Percentiles rank a stretch among this genome's conserved stretches.
phyloP scores from a whole-genome alignment of 805 yeast genomes.

The Priceomyces carsonii region DNA sequence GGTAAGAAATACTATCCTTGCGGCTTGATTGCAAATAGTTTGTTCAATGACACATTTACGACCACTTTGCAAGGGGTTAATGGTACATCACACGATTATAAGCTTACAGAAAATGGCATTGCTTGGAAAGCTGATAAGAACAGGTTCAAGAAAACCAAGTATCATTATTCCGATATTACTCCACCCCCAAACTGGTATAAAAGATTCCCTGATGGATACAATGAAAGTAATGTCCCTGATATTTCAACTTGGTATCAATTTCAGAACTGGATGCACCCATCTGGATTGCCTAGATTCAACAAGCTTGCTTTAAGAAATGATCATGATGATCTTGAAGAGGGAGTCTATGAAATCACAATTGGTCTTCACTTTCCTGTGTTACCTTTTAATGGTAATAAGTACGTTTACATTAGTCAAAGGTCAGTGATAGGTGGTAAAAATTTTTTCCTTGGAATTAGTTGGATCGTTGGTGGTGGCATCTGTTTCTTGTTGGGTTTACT shows the following conservation, averaged over 20 bases:
- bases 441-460: conserved; percentile 66
- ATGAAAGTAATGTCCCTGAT: conserved; percentile 43
- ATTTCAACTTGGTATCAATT: conserved; percentile 44
- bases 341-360: conserved; percentile 62
- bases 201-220: conserved; percentile 44
- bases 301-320: conserved; percentile 63
- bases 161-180: conserved; percentile 35
- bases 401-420: conserved; percentile 65
- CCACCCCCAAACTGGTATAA: conserved; percentile 51
- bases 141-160: conserved; percentile 43
- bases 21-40: conserved; percentile 78
- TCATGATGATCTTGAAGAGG: conserved; percentile 51
- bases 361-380: conserved; percentile 81
- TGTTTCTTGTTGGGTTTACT: conserved; percentile 58
- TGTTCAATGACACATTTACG: conserved; percentile 70
- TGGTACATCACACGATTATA: conserved; percentile 32
- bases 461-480: conserved; percentile 75
- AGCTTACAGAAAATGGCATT: conserved; percentile 38
- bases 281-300: conserved; percentile 42
- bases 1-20: conserved; percentile 73
- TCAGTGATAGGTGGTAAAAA: conserved; percentile 79
- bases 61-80: conserved; percentile 36
- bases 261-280: conserved; percentile 49
- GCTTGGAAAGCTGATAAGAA: conserved; percentile 42
- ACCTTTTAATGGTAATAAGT: conserved; percentile 67